These are phyloP conservation scores for Pichia sporocuriosa DNA, from an alignment of 805 yeast genomes.

Conservation along the genomic window DNA sequence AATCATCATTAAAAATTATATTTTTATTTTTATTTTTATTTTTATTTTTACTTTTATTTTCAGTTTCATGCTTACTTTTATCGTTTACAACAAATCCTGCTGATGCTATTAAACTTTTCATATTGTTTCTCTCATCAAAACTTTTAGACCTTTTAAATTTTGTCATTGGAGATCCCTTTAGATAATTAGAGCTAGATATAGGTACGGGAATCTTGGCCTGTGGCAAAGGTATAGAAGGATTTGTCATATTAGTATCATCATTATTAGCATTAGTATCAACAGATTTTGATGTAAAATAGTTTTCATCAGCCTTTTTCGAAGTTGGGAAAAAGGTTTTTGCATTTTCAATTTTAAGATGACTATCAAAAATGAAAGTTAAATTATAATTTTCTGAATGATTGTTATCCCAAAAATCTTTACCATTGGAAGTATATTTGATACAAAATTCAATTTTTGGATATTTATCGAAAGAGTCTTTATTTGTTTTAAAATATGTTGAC, in stretches of 20 bases:
- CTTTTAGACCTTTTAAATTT: slow-evolving; percentile 22
- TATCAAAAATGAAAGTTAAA: slow-evolving; percentile 30
- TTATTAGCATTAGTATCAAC: slow-evolving; percentile 4
- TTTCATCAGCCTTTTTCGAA: not conserved
- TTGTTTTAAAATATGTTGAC: slow-evolving; percentile 18
- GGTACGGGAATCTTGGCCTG: not conserved
- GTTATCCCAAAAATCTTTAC: slow-evolving; percentile 71
- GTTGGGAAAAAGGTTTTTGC: slow-evolving; percentile 1
- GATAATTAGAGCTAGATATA: not conserved
- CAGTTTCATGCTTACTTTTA: too few species aligned
- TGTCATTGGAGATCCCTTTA: not conserved
- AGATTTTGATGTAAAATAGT: slow-evolving; percentile 1
- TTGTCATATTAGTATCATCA: not conserved
- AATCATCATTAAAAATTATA: not conserved
- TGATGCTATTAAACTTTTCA: not conserved
- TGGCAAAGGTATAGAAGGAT: not conserved
- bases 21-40: not conserved
- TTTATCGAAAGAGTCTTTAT: slow-evolving; percentile 1
- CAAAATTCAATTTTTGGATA: slow-evolving; percentile 38
- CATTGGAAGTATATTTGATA: slow-evolving; percentile 43
- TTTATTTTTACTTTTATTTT: not conserved
- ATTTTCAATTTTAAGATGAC: not conserved
- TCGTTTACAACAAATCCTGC: not conserved
- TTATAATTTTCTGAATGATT: slow-evolving; percentile 54
- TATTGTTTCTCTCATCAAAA: slow-evolving; percentile 14